A percentile compares a stretch with the other conserved stretches of the same genome.
Evolutionary conservation across 2,329 filamentous ascomycete species (phyloP).

Genomic region (Metarhizium robertsii): DNA sequence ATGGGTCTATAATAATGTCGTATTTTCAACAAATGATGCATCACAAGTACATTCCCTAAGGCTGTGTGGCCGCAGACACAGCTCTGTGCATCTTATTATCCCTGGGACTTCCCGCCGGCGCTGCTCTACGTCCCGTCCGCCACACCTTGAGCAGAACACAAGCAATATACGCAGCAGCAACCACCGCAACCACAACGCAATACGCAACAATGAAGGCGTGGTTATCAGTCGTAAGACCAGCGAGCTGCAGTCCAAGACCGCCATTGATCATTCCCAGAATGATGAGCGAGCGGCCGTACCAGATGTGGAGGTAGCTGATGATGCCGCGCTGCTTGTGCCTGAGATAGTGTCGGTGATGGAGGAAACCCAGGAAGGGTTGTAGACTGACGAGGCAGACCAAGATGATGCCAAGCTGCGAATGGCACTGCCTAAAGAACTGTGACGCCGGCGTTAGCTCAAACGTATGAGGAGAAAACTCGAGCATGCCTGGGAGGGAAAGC

Average conservation of each 20-base stretch:
- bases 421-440: constrained; percentile 43
- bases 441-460: constrained; percentile 10
- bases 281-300: constrained; percentile 51
- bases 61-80: not conserved
- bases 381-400: constrained; percentile 44
- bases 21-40: too few species aligned
- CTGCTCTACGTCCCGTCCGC: not conserved
- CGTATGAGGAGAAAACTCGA: not conserved
- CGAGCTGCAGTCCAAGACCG: constrained; percentile 48
- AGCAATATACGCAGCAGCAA: constrained; percentile 34
- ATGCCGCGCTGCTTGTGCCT: constrained; percentile 36
- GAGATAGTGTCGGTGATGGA: constrained; percentile 47
- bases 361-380: constrained; percentile 47
- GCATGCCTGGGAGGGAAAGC: constrained; percentile 12
- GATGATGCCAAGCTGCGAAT: constrained; percentile 47
- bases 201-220: constrained; percentile 42
- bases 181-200: constrained; percentile 41
- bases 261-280: constrained; percentile 53
- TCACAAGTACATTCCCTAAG: too few species aligned
- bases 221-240: constrained; percentile 19
- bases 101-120: not conserved
- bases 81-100: not conserved
- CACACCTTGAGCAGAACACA: not conserved
- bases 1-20: too few species aligned
- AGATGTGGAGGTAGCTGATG: constrained; percentile 50